Conservation (phyloP, 2,329 filamentous ascomycete genomes). For the Bisporella sp. region DNA sequence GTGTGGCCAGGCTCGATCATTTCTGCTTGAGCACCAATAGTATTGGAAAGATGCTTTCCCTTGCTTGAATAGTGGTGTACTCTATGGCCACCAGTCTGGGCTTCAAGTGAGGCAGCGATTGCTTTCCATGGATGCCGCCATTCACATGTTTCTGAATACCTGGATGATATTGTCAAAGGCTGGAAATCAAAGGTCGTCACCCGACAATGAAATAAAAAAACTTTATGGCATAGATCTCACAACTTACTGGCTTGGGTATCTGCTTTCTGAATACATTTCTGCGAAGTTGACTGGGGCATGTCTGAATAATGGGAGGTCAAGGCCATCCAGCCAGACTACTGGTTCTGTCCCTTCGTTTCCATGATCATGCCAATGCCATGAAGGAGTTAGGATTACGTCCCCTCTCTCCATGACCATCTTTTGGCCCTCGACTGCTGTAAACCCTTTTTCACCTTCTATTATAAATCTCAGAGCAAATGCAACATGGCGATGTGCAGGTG, state of each 20-base stretch:
- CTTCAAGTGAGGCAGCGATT: not conserved
- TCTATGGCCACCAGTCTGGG: not conserved
- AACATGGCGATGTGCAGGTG: slow-evolving; percentile 36
- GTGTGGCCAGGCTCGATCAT: not conserved
- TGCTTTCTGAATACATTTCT: slow-evolving; percentile 14
- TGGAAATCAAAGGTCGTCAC: too few relatives aligned
- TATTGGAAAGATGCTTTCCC: not conserved
- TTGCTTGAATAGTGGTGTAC: not conserved
- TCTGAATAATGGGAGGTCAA: slow-evolving; percentile 36
- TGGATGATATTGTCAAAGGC: not conserved
- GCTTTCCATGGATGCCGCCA: not conserved
- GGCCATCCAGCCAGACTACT: slow-evolving; percentile 41
- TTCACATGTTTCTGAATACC: not conserved
- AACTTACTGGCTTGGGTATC: not conserved
- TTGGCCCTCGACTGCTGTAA: slow-evolving; percentile 36
- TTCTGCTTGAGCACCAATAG: not conserved
- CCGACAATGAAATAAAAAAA: too few relatives aligned
- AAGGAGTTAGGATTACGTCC: slow-evolving; percentile 39
- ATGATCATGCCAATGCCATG: slow-evolving; percentile 42
- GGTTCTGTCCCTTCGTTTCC: slow-evolving; percentile 37
- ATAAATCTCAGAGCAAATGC: slow-evolving; percentile 40
- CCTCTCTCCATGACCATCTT: slow-evolving; percentile 36
- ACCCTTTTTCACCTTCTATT: slow-evolving; percentile 37
- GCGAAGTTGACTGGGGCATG: slow-evolving; percentile 38
- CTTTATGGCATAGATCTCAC: too few relatives aligned